Evolutionary conservation across 306 rosid genomes (phyloP).

Genomic region (Cucurbita maxima): DNA sequence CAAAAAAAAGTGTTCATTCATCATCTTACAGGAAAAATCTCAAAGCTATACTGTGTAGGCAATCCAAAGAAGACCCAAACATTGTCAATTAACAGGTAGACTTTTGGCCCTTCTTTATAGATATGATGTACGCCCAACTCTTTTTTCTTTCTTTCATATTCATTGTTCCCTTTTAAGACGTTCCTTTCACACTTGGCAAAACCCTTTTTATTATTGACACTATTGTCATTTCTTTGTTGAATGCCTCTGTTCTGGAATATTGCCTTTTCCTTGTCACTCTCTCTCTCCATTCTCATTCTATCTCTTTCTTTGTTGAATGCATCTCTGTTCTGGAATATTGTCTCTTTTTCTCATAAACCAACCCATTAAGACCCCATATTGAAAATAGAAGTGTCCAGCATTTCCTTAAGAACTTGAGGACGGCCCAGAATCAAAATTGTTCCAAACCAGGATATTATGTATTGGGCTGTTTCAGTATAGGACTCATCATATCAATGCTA

Average conservation of each 20-base stretch:
- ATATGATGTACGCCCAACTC: neutral
- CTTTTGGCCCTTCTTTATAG: neutral
- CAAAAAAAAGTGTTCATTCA: neutral
- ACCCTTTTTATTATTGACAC: neutral
- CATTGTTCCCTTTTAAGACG: neutral
- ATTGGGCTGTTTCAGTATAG: neutral
- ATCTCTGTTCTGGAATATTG: too few relatives aligned
- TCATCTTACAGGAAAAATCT: neutral
- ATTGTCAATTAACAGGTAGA: neutral
- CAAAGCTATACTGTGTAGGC: neutral
- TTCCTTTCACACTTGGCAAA: neutral
- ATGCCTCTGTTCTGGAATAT: constrained; percentile 1
- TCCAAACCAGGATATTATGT: neutral
- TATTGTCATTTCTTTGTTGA: constrained; percentile 3
- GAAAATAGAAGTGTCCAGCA: neutral
- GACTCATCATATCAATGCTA: neutral
- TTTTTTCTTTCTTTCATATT: neutral
- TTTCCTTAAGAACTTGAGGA: neutral
- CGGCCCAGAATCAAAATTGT: neutral
- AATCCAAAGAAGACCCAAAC: neutral
- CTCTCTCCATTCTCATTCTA: neutral
- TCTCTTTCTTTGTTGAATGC: too few relatives aligned
- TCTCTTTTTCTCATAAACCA: neutral
- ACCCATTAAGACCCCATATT: neutral
- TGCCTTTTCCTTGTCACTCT: neutral